Percentiles rank a stretch among this genome's conserved stretches.
phyloP scores from a whole-genome alignment of 2,329 filamentous ascomycete genomes.

The Talaromyces sp. region DNA sequence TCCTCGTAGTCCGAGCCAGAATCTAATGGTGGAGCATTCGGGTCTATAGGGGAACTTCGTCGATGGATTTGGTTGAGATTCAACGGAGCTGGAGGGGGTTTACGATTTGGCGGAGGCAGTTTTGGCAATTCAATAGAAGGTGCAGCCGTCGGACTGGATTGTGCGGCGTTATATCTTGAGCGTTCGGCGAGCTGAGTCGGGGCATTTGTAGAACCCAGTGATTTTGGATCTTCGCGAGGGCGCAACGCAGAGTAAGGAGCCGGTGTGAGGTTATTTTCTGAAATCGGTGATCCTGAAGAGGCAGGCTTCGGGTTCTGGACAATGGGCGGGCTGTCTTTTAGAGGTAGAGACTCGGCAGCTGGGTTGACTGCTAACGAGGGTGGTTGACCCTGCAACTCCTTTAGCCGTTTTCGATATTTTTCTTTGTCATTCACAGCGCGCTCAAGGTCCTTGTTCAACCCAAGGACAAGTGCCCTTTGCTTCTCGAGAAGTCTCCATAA shows the following conservation, averaged over 20 bases:
- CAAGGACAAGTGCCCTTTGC: slow-evolving; percentile 86
- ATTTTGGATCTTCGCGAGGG: neutral
- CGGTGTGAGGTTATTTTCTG: neutral
- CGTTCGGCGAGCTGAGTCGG: neutral
- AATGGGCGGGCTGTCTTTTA: neutral
- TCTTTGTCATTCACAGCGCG: slow-evolving; percentile 90
- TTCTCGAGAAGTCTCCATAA: slow-evolving; percentile 96
- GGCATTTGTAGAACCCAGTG: neutral
- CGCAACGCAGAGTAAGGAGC: neutral
- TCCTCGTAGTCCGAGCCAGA: slow-evolving; percentile 82
- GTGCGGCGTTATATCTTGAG: neutral
- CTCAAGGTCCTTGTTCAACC: slow-evolving; percentile 91
- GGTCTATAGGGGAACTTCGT: slow-evolving; percentile 39
- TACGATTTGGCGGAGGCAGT: slow-evolving; percentile 60
- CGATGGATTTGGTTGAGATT: slow-evolving; percentile 53
- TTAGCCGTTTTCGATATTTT: slow-evolving; percentile 82
- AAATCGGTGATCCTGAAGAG: neutral
- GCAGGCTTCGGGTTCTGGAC: neutral
- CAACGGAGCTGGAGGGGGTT: slow-evolving; percentile 78
- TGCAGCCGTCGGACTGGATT: neutral
- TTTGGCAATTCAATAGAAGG: slow-evolving; percentile 3
- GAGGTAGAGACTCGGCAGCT: slow-evolving; percentile 8
- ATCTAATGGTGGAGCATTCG: slow-evolving; percentile 48
- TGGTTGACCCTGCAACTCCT: slow-evolving; percentile 58
- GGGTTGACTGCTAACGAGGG: slow-evolving; percentile 27